These are phyloP conservation scores for Asterella californica DNA, from an alignment of 225 moss, liverwort and hornwort genomes.

Conservation along the genomic window DNA sequence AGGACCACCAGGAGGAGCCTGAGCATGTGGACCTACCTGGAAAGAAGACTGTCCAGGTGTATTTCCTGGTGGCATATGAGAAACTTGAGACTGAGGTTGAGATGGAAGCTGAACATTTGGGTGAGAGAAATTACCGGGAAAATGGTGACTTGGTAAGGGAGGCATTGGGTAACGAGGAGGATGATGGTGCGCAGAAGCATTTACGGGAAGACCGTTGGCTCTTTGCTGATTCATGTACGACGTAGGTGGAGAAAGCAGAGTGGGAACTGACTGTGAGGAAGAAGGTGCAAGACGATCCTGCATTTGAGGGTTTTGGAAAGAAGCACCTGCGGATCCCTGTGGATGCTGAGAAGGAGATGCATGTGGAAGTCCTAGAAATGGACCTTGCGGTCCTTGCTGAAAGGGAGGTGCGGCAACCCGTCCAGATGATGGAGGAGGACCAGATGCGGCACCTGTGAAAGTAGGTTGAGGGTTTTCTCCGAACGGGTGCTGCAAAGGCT, in stretches of 20 bases:
- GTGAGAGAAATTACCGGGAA: constrained; percentile 16
- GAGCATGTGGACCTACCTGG: constrained; percentile 50
- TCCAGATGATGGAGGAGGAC: constrained; percentile 20
- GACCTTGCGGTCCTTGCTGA: constrained; percentile 28
- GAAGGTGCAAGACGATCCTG: constrained; percentile 20
- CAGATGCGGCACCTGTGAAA: constrained; percentile 16
- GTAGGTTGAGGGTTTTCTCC: constrained; percentile 21
- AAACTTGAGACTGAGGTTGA: constrained; percentile 21
- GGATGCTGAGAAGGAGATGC: constrained; percentile 23
- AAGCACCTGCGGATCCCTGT: constrained; percentile 28
- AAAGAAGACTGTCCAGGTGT: constrained; percentile 48
- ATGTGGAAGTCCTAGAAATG: constrained; percentile 31
- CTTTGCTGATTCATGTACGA: constrained; percentile 26
- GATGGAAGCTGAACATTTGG: constrained; percentile 7
- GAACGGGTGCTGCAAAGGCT: constrained; percentile 25
- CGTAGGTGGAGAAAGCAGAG: constrained; percentile 20
- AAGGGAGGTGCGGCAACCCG: constrained; percentile 12
- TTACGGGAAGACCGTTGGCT: constrained; percentile 25
- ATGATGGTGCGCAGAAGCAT: constrained; percentile 24
- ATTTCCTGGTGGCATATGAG: constrained; percentile 30
- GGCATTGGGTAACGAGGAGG: constrained; percentile 23
- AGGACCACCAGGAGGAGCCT: constrained; percentile 45
- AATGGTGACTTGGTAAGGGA: constrained; percentile 22
- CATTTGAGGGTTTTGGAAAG: constrained; percentile 24
- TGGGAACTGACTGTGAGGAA: constrained; percentile 19